A percentile compares a stretch with the other conserved stretches of the same genome.
These are phyloP conservation scores for Benincasa hispida DNA, from an alignment of 306 rosid genomes.

Conservation along the genomic window DNA sequence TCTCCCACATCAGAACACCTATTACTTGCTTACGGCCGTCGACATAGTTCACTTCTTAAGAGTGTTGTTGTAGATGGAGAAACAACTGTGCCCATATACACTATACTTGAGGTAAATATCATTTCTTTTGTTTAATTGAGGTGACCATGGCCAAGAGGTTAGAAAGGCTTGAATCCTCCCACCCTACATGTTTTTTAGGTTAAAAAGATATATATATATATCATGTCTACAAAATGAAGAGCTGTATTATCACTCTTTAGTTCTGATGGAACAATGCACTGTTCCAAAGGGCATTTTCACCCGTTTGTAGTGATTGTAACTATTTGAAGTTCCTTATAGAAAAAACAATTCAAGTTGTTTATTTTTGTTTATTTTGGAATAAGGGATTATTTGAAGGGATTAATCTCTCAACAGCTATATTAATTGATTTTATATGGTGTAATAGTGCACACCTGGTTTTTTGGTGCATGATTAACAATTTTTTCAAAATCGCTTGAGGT, in stretches of 20 bases:
- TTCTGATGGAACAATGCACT: not conserved
- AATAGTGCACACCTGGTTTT: not conserved
- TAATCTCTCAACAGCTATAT: not conserved
- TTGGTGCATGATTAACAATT: too few relatives aligned
- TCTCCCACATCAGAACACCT: slow-evolving; percentile 56
- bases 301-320: not conserved
- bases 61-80: slow-evolving; percentile 90
- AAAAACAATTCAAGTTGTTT: not conserved
- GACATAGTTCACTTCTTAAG: slow-evolving; percentile 56
- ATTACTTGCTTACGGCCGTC: slow-evolving; percentile 55
- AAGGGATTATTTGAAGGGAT: not conserved
- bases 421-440: not conserved
- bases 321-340: not conserved
- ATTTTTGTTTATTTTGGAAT: not conserved
- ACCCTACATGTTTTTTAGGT: not conserved
- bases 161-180: not conserved
- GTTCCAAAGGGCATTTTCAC: not conserved
- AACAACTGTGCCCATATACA: slow-evolving; percentile 84
- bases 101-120: slow-evolving; percentile 75
- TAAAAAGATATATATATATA: not conserved
- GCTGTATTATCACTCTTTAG: not conserved
- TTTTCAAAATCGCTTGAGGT: too few relatives aligned
- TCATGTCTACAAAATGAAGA: not conserved
- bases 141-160: not conserved
- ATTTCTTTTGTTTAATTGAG: not conserved